Evolutionary conservation across 129 eudicot species (phyloP).

Genomic region (Tanacetum coccineum): DNA sequence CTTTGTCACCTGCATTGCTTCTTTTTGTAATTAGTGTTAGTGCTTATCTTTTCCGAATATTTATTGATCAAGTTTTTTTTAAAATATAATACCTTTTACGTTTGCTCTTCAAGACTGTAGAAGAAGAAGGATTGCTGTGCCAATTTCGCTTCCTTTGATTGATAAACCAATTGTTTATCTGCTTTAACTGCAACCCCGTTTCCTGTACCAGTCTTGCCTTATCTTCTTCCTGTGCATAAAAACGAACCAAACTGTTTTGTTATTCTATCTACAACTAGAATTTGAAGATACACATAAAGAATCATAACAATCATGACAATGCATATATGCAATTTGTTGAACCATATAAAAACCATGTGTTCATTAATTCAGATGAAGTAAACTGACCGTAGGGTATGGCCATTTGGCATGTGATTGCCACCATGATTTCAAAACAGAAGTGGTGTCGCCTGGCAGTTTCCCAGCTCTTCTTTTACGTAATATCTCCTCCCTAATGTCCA

Average conservation of each 20-base stretch:
- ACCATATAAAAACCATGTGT: background rate
- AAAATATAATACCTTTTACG: constrained; percentile 55
- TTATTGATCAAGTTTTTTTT: no score
- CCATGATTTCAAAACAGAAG: constrained; percentile 84
- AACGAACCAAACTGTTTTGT: background rate
- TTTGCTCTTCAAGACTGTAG: constrained; percentile 65
- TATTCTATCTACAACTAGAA: no score
- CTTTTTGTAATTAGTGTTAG: constrained; percentile 31
- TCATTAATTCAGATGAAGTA: background rate
- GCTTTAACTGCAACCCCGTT: constrained; percentile 83
- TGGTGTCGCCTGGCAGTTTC: constrained; percentile 91
- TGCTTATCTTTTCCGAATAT: constrained; percentile 6
- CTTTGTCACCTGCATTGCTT: constrained; percentile 51
- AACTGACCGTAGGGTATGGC: constrained; percentile 83
- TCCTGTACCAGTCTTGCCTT: constrained; percentile 75
- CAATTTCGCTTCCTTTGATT: constrained; percentile 88
- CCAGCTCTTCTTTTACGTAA: constrained; percentile 87
- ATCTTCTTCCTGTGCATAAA: constrained; percentile 62
- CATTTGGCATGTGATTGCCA: constrained; percentile 94
- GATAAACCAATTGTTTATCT: constrained; percentile 91
- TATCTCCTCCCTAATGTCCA: constrained; percentile 83
- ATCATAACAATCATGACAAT: no score
- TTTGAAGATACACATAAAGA: no score
- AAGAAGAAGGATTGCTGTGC: constrained; percentile 77
- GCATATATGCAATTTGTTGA: no score